Base-by-base conservation (phyloP, 108 stramenopile genomes). In the Nannochloropsis salina region DNA sequence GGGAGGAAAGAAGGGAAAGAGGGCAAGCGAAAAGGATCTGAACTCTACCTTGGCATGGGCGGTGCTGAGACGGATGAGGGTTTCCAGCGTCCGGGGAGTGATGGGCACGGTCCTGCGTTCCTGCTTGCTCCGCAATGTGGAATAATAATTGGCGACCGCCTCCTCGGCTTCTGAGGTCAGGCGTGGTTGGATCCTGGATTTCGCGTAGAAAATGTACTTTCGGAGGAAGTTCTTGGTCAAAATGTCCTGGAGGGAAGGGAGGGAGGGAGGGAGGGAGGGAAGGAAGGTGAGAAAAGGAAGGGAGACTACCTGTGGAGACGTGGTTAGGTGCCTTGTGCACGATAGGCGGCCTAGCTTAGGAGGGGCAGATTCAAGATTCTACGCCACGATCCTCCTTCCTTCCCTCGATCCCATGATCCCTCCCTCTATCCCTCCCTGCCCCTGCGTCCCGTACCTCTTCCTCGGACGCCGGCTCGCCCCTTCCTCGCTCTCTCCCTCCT, bases 1-100 rank as follows among this genome's bases (percentile, higher is more conserved):
- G 61, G 61, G 2, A 15, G 47, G 47, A 51, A 15, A 1, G 15
- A 15, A 15, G 47, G 15, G 47, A 51, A 51, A 51, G 10, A 51
- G 47, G 15, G 47, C 10, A 51, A 51, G 47, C 0, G 47, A 51
- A 51, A 51, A 15, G 15, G 47, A 51, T 51, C 86, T 83, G 40
- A 93, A 84, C 44, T 94, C 88, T 43, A 92, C 93, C 90, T 99
- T 99, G 20, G 99, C 97, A 86, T 98, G 97, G 9, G 99, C 99
- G 83, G 95, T 96, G 2, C 96, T 93, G 82, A 99, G 87, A 45
- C 99, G 97, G 90, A 99, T 99, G 42, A 99, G 93, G 40, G 98
- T 98, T 92, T 99, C 99, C 85, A 99, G 90, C 80, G 95, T 95
- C 86, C 99, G 97, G 6, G 99, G 97, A 6, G 99, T 99, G 8